Conservation (phyloP, 1,284 basidiomycete species). For the Coniophora puteana region DNA sequence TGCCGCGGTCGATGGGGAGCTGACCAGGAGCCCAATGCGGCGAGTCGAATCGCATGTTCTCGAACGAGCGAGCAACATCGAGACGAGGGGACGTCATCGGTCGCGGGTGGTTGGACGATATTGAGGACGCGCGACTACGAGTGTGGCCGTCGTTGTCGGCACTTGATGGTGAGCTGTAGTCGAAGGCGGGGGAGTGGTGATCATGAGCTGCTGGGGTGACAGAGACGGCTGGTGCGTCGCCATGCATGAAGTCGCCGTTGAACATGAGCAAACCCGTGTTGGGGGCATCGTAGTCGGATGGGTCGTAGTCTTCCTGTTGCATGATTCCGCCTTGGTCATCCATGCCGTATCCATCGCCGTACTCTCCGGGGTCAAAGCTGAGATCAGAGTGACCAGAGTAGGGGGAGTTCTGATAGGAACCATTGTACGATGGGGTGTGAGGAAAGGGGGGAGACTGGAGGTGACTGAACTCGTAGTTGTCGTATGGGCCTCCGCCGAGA, state of each 20-base stretch:
- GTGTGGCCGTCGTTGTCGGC: conserved; percentile 40
- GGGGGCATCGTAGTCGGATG: conserved; percentile 62
- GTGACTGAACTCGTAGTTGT: conserved; percentile 33
- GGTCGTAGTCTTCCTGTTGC: conserved; percentile 55
- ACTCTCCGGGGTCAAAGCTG: conserved; percentile 45
- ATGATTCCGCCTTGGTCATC: conserved; percentile 31
- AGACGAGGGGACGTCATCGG: conserved; percentile 48
- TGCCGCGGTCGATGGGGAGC: conserved; percentile 41
- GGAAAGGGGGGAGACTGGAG: conserved; percentile 36
- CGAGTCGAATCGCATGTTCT: conserved; percentile 58
- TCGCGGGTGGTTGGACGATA: conserved; percentile 49
- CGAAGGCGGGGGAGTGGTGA: conserved; percentile 39
- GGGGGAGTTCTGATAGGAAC: conserved; percentile 62
- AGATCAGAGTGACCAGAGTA: conserved; percentile 65
- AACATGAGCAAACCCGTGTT: conserved; percentile 54
- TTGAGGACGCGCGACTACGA: conserved; percentile 59
- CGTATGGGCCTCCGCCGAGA: conserved; percentile 26
- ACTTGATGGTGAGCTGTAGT: conserved; percentile 66
- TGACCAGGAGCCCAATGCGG: conserved; percentile 51
- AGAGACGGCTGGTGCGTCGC: conserved; percentile 34
- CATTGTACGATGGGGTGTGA: conserved; percentile 50
- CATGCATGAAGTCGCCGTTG: conserved; percentile 46
- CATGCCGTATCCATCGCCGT: conserved; percentile 36
- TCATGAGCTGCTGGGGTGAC: conserved; percentile 35
- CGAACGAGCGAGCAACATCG: conserved; percentile 53